A percentile compares a stretch with the other conserved stretches of the same genome.
Evolutionary conservation across 1,139 yeast species (phyloP).

Genomic region (Candida labiduridarum): DNA sequence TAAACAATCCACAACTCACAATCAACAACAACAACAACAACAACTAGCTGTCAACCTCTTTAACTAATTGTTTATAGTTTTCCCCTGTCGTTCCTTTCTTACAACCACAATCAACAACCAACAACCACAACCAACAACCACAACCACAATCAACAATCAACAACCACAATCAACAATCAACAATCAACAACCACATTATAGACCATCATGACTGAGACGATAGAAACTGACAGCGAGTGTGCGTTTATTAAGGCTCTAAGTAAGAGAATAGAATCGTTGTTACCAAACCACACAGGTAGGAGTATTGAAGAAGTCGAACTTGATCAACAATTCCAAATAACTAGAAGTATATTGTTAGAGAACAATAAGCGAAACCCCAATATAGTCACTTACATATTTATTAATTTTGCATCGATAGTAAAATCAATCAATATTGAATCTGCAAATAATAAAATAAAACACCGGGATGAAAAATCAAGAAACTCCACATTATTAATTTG

Average conservation of each 20-base stretch:
- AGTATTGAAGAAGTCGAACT: conserved; percentile 47
- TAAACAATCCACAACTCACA: too few relatives aligned
- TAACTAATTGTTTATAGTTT: background rate
- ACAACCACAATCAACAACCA: background rate
- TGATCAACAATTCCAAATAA: conserved; percentile 40
- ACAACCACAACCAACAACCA: too few relatives aligned
- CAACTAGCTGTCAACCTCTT: background rate
- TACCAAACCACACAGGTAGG: conserved; percentile 45
- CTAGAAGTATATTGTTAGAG: conserved; percentile 33
- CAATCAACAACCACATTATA: conserved; percentile 1
- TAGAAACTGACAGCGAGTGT: background rate
- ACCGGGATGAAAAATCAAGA: conserved; percentile 36
- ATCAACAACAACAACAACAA: too few relatives aligned
- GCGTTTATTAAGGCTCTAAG: conserved; percentile 23
- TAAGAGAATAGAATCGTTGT: conserved; percentile 34
- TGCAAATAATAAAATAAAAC: conserved; percentile 26
- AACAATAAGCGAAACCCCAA: conserved; percentile 20
- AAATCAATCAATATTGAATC: conserved; percentile 33
- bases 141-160: too few relatives aligned
- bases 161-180: too few relatives aligned
- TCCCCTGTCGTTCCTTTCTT: background rate
- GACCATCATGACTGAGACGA: conserved; percentile 2
- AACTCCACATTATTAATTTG: conserved; percentile 37
- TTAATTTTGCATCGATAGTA: conserved; percentile 18
- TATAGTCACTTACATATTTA: conserved; percentile 19